Evolutionary conservation across 1,139 yeast species (phyloP).

Genomic region (Sugiyamaella paludigena): DNA sequence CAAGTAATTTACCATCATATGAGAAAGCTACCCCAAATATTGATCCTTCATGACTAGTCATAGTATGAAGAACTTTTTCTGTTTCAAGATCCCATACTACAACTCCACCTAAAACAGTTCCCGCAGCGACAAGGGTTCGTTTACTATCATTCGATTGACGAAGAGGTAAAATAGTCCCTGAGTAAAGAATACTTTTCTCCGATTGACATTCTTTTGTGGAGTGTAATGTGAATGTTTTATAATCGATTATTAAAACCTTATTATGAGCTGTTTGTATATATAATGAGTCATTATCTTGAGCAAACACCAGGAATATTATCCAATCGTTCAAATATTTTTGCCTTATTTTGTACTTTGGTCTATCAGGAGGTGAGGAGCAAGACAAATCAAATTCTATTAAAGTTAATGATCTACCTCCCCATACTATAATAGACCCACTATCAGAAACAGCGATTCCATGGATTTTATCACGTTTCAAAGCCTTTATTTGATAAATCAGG

Average conservation of each 20-base stretch:
- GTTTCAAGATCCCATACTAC: constrained; percentile 59
- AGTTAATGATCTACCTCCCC: constrained; percentile 74
- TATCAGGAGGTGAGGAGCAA: constrained; percentile 2
- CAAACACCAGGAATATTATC: constrained; percentile 63
- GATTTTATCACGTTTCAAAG: constrained; percentile 70
- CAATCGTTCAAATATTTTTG: constrained; percentile 57
- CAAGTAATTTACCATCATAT: constrained; percentile 51
- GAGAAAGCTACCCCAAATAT: constrained; percentile 78
- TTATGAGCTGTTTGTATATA: constrained; percentile 80
- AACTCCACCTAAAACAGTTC: constrained; percentile 90
- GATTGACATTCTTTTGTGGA: constrained; percentile 49
- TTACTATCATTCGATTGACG: constrained; percentile 31
- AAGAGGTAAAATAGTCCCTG: constrained; percentile 66
- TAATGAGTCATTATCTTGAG: constrained; percentile 33
- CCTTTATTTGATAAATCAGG: constrained; percentile 43
- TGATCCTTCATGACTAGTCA: constrained; percentile 83
- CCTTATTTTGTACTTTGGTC: constrained; percentile 18
- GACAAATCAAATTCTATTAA: constrained; percentile 35
- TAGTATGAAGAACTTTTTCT: constrained; percentile 49
- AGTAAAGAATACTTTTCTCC: constrained; percentile 81
- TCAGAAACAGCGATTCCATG: constrained; percentile 58
- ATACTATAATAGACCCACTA: constrained; percentile 44
- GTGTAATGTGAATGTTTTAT: constrained; percentile 36
- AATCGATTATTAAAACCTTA: constrained; percentile 52
- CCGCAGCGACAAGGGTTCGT: constrained; percentile 64